Evolutionary conservation across 768 basidiomycete species (phyloP).

Genomic region (Agaricus blazei): DNA sequence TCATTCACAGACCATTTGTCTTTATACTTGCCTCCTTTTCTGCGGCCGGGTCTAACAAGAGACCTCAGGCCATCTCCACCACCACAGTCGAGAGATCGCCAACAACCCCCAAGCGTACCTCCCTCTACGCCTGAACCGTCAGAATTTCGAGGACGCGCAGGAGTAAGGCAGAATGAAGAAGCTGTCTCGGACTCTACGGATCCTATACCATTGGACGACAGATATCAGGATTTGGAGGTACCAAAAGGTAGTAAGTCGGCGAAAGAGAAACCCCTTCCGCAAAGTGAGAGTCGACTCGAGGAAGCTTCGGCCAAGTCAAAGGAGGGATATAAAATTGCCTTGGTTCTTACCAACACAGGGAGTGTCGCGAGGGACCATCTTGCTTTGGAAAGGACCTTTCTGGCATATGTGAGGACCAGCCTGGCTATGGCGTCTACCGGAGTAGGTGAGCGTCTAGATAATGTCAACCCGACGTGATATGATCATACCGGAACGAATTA

Average conservation of each 20-base stretch:
- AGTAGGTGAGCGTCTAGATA: constrained; percentile 33
- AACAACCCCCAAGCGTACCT: neutral
- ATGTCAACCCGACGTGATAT: neutral
- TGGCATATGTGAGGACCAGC: constrained; percentile 54
- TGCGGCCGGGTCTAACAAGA: neutral
- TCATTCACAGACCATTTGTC: constrained; percentile 8
- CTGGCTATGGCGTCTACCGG: constrained; percentile 45
- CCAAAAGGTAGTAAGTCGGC: neutral
- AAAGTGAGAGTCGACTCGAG: neutral
- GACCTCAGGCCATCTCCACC: neutral
- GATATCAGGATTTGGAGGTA: neutral
- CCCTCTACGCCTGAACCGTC: neutral
- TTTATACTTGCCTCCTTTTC: neutral
- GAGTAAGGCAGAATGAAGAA: neutral
- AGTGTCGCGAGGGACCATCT: constrained; percentile 52
- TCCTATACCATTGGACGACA: neutral
- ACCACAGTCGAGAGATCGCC: neutral
- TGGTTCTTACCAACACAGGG: constrained; percentile 41
- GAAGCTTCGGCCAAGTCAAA: neutral
- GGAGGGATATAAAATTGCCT: constrained; percentile 9
- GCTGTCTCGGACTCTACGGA: no score
- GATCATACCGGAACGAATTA: neutral
- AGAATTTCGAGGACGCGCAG: neutral
- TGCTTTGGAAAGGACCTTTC: constrained; percentile 49
- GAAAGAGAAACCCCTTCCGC: neutral